These are phyloP conservation scores for Saccharomyces kudriavzevii DNA, from an alignment of 805 yeast genomes.

Conservation along the genomic window DNA sequence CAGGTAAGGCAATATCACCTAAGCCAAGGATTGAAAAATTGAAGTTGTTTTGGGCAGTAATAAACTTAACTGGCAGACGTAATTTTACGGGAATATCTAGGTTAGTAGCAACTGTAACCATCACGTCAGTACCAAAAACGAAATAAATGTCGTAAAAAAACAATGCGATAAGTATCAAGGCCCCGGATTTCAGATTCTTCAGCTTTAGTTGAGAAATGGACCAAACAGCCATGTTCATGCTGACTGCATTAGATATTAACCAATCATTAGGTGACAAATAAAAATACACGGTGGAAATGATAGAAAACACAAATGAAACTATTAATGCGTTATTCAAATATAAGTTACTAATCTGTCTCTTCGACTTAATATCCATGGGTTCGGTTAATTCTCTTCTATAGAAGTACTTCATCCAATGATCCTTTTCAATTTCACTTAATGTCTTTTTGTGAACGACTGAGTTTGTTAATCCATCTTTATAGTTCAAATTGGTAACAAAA, in stretches of 20 bases:
- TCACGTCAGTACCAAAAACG: slow-evolving; percentile 54
- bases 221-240: slow-evolving; percentile 37
- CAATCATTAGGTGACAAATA: slow-evolving; percentile 34
- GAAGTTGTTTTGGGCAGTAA: slow-evolving; percentile 6
- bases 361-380: slow-evolving; percentile 14
- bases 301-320: slow-evolving; percentile 17
- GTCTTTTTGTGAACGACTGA: slow-evolving; percentile 15
- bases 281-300: slow-evolving; percentile 12
- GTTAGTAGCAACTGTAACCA: slow-evolving; percentile 52
- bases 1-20: slow-evolving; percentile 61
- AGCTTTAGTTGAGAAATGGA: slow-evolving; percentile 35
- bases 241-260: slow-evolving; percentile 39
- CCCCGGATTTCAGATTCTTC: slow-evolving; percentile 39
- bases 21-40: slow-evolving; percentile 42
- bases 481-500: slow-evolving; percentile 25
- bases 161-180: slow-evolving; percentile 39
- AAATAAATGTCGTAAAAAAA: slow-evolving; percentile 59
- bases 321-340: slow-evolving; percentile 30
- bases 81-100: slow-evolving; percentile 42
- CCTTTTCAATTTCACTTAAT: slow-evolving; percentile 25
- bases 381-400: slow-evolving; percentile 10
- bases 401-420: slow-evolving; percentile 4
- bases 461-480: slow-evolving; percentile 15
- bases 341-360: slow-evolving; percentile 31
- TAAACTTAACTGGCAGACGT: slow-evolving; percentile 19